Evolutionary conservation across 768 basidiomycete species (phyloP).

Genomic region (Floccularia luteovirens): DNA sequence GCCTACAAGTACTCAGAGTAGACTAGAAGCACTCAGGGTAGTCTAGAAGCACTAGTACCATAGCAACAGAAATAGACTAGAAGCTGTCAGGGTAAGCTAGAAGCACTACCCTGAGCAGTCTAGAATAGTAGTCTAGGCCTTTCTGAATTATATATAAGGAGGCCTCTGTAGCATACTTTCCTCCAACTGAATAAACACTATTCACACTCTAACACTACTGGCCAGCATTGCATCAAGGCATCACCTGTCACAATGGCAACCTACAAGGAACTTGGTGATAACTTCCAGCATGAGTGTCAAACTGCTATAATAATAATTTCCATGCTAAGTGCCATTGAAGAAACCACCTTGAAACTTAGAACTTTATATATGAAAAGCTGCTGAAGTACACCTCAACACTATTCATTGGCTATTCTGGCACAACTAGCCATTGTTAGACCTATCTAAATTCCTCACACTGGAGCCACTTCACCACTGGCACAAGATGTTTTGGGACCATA

Average conservation of each 20-base stretch:
- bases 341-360: conserved; percentile 11
- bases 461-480: conserved; percentile 32
- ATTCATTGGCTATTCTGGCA: conserved; percentile 28
- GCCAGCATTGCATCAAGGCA: conserved; percentile 18
- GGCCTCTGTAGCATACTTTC: too few relatives aligned
- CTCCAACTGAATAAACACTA: too few relatives aligned
- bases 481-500: conserved; percentile 29
- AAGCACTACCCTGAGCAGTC: too few relatives aligned
- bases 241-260: conserved; percentile 22
- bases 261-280: conserved; percentile 20
- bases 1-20: too few relatives aligned
- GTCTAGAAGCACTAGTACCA: too few relatives aligned
- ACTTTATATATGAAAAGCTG: conserved; percentile 14
- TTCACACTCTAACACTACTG: conserved; percentile 15
- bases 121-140: too few relatives aligned
- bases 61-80: too few relatives aligned
- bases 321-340: conserved; percentile 8
- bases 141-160: too few relatives aligned
- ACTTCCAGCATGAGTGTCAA: conserved; percentile 14
- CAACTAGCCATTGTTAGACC: conserved; percentile 24
- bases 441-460: conserved; percentile 21
- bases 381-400: conserved; percentile 16
- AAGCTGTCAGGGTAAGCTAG: too few relatives aligned
- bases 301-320: conserved; percentile 13
- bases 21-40: too few relatives aligned